Base-by-base conservation (phyloP, 331 rosid species). In the Phaseolus coccineus region DNA sequence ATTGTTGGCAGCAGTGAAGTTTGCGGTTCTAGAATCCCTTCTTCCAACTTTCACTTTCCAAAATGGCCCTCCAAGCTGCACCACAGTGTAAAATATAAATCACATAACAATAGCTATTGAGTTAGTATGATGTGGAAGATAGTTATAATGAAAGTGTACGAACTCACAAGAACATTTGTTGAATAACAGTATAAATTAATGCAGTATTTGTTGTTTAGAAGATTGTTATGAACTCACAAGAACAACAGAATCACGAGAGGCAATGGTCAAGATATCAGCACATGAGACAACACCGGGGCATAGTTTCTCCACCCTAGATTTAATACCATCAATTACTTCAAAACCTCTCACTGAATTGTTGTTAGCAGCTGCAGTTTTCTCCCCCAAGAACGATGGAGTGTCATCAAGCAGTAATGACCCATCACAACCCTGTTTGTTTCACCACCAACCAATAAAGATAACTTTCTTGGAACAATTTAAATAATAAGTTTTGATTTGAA, bases 41-140 rank as follows among this genome's bases (percentile, higher is more conserved):
- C 98, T 91, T 86, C 98, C 98, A 33, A 89, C 77, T 65, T 87
- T 89, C 12, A 94, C 97, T 0, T 81, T 50, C 94, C 94, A 94
- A 30, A 56, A 33, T 3, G 98, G 93, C 37, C 98, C 98, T 80
- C 98, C 97, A 70, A 94, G 97, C 98, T 89, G 37, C 78, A 77
- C 1, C 13, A 37, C 6, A 13, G 4, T 68, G 30, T 24, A 64
- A 24, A 3, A 19, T 19, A 24, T 27, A 14, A 6, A 37, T 1
- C 11, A 30, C 14, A 24, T 0, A 25, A 44, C 40, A 46, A n/a
- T 15, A 2, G 51, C 39, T 56, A 56, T 6, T 37, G 42, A 37
- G 42, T 37, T 37, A 4, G 8, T 33, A 37, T 37, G 42, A 37
- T 37, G 1, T 39, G 1, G 6, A 39, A 39, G 44, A 40, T 40